Conservation (phyloP, 1,139 yeast genomes). For the Kodamaea arcana region DNA sequence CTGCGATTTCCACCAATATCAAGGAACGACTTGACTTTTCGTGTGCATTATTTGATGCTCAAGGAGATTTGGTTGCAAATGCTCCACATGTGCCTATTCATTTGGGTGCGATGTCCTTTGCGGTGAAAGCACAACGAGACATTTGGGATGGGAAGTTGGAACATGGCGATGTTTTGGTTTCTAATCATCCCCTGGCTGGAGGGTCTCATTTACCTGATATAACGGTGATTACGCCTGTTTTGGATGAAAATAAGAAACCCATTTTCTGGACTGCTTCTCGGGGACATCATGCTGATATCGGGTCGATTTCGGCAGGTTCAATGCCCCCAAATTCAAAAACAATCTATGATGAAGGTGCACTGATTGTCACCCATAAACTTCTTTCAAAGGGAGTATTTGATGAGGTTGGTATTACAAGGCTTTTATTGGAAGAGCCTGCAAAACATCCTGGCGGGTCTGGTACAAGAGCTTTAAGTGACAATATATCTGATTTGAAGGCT, state of each 20-base stretch:
- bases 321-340: slow-evolving; percentile 48
- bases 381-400: slow-evolving; percentile 37
- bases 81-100: slow-evolving; percentile 90
- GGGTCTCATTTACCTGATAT: slow-evolving; percentile 85
- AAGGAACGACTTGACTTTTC: slow-evolving; percentile 82
- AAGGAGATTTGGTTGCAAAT: slow-evolving; percentile 77
- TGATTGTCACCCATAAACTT: slow-evolving; percentile 37
- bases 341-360: slow-evolving; percentile 43
- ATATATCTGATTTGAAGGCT: slow-evolving; percentile 42
- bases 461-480: slow-evolving; percentile 38
- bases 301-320: slow-evolving; percentile 43
- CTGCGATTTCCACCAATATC: slow-evolving; percentile 81
- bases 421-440: slow-evolving; percentile 41
- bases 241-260: slow-evolving; percentile 26
- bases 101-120: slow-evolving; percentile 82
- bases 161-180: slow-evolving; percentile 71
- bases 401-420: slow-evolving; percentile 35
- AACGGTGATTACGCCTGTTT: slow-evolving; percentile 69
- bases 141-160: slow-evolving; percentile 58
- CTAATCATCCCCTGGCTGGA: slow-evolving; percentile 78
- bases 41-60: slow-evolving; percentile 73
- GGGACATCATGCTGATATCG: slow-evolving; percentile 49
- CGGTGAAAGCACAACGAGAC: slow-evolving; percentile 65
- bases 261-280: slow-evolving; percentile 45
- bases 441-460: slow-evolving; percentile 46